Evolutionary conservation across 805 yeast genomes (phyloP), one percentile per base, ranked within the genome.

Genomic region (Isabelozyma rhagii): DNA sequence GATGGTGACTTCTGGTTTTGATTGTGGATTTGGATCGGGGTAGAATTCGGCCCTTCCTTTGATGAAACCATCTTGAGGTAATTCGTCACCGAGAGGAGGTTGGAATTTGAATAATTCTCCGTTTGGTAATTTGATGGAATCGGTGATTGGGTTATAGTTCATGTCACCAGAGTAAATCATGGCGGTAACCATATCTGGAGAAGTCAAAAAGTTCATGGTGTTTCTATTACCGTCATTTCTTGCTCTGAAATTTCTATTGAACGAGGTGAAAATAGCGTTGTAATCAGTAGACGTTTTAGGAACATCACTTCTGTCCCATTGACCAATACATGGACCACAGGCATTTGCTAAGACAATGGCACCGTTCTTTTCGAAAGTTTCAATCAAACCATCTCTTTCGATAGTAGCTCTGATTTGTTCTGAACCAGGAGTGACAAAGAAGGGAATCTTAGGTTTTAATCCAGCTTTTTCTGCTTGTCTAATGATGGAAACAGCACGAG

Each of bases 311-410:
- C 98, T 87, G 69, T 94, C 97, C 99, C 99, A 93, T 79, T 93
- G 99, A 51, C 99, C 99, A 67, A 93, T 93, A 78, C 99, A 93
- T 64, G 98, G 99, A 59, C 99, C 99, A 80, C 99, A 93, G 17
- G 99, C 99, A 69, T 93, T 93, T 48, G 98, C 97, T 60, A 93
- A 80, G 43, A 93, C 96, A 51, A 82, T 79, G 59, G 97, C 99
- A 52, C 98, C 98, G 61, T 84, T 86, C 48, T 86, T 83, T 68
- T 85, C 84, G 68, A 93, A 91, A 41, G 85, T 83, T 44, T 85
- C 78, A 54, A 88, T 82, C 64, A 87, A 82, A 51, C 98, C 98
- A 70, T 93, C 99, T 73, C 97, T 84, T 69, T 88, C 96, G 61
- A 93, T 84, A 47, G 99, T 93, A 47, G 98, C 98, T 72, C 98